Evolutionary conservation across 805 yeast genomes (phyloP).

Genomic region (Phaffomyces opuntiae): DNA sequence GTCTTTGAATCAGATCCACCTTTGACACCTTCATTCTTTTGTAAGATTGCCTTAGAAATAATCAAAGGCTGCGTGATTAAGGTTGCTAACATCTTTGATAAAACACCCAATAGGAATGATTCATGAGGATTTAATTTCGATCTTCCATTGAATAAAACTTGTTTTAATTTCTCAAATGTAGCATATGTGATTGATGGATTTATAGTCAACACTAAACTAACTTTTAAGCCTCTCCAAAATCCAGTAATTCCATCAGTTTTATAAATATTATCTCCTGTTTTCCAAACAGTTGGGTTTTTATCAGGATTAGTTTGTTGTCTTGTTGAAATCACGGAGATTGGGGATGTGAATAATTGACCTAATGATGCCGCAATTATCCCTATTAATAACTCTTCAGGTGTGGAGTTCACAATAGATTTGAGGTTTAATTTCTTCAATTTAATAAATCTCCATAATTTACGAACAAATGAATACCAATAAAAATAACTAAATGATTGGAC

Average conservation of each 20-base stretch:
- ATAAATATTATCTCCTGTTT: slow-evolving; percentile 43
- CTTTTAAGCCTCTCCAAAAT: slow-evolving; percentile 80
- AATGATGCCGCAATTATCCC: slow-evolving; percentile 81
- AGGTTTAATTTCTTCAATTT: slow-evolving; percentile 30
- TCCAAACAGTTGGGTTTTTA: slow-evolving; percentile 28
- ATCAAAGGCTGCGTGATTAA: slow-evolving; percentile 77
- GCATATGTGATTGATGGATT: slow-evolving; percentile 89
- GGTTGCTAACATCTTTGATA: slow-evolving; percentile 77
- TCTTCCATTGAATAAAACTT: slow-evolving; percentile 30
- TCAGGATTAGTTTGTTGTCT: slow-evolving; percentile 48
- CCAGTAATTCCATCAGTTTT: slow-evolving; percentile 62
- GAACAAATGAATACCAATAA: slow-evolving; percentile 77
- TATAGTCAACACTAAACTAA: slow-evolving; percentile 65
- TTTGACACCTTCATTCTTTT: slow-evolving; percentile 28
- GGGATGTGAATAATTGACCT: slow-evolving; percentile 74
- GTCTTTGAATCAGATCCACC: slow-evolving; percentile 22
- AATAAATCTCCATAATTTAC: slow-evolving; percentile 37
- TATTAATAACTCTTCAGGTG: slow-evolving; percentile 60
- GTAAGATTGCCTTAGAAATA: slow-evolving; percentile 77
- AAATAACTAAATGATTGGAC: slow-evolving; percentile 78
- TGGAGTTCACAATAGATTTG: slow-evolving; percentile 29
- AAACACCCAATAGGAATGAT: slow-evolving; percentile 67
- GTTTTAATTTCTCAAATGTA: slow-evolving; percentile 61
- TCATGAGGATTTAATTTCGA: slow-evolving; percentile 49
- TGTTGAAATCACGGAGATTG: slow-evolving; percentile 70